Base-by-base conservation (phyloP, 441 rosid genomes). In the Hura crepitans region DNA sequence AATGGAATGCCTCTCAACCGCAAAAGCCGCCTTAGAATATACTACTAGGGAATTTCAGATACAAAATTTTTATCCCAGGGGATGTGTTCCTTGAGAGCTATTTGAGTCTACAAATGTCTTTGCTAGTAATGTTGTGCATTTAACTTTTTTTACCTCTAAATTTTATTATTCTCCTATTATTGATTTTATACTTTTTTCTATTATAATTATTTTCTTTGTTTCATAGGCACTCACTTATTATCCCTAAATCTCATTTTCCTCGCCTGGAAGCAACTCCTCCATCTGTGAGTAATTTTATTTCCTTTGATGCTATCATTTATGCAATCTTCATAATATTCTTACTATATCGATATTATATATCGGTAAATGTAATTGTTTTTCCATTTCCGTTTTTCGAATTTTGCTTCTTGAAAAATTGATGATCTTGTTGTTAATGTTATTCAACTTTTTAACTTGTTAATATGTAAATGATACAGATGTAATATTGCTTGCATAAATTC, bases 141-240 rank as follows among this genome's bases (percentile, higher is more conserved):
- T 61, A 64, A 50, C 27, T 64, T 33, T 8, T 39, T 28, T 62
- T 28, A 53, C 2, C 22, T 55, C 15, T 67, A 8, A 31, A 46
- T 27, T 56, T 9, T 37, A 43, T 28, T 65, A 12, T 18, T 31
- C 25, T 31, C 20, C 17, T 75, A 35, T 43, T 75, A 27, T 72
- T 39, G 35, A 13, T 69, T 39, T 17, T 30, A 5, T 1, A 12
- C 39, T 17, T 42, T 33, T 46, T 59, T 10, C 42, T 42, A 39
- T 39, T 7, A 9, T 42, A 8, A 2, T 42, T 9, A 55, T 60
- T 74, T 49, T 13, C 0, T 15, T 13, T 12, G 72, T 81, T 76
- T 75, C 14, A 27, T 57, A 93, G 98, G 92, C 98, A 93, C 85
- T 93, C 95, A 27, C 95, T 91, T 74, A 84, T 93, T 68, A 85